Base-by-base conservation (phyloP, 495 filamentous ascomycete genomes). In the Penicillium waksmanii region DNA sequence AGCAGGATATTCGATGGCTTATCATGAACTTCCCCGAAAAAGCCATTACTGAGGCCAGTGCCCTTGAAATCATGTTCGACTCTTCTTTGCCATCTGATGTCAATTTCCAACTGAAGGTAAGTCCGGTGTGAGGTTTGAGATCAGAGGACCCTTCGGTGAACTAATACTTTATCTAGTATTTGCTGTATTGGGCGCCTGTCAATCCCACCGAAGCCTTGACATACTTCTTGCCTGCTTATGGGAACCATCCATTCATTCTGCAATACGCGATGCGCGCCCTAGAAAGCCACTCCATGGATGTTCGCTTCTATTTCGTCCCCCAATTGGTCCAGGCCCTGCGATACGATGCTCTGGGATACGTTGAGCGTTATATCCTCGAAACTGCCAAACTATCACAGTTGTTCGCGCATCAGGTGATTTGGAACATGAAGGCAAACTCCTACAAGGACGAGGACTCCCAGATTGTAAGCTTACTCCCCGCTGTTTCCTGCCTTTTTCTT, bases 371-470 rank as follows among this genome's bases (percentile, higher is more conserved):
- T 63, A 98, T 98, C 33, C 81, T 97, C 21, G 95, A 99, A 77
- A 96, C 96, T 4, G 93, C 91, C 2, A 93, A 94, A 64, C 91
- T 95, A 66, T 97, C 94, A 23, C 96, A 97, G 69, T 78, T 97
- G 1, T 99, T 99, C 71, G 93, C 96, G 7, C 96, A 99, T 73
- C 96, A 99, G 60, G 97, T 99, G 59, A 98, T 99, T 61, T 99
- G 96, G 96, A 99, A 98, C 70, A 99, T 99, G 89, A 97, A 96
- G 69, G 96, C 96, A 19, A 99, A 99, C 70, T 87, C 93, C 3
- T 99, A 91, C 77, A 98, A 97, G 72, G 96, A 99, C 65, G 93
- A 99, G 62, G 92, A 98, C 59, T 91, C 89, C 51, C 83, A 87
- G 64, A 85, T 96, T 64, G 91, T 95, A 82, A 85, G 89, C 75